Evolutionary conservation across 1,139 yeast genomes (phyloP), one percentile per base, ranked within the genome.

Genomic region (Wickerhamiella pararugosa): DNA sequence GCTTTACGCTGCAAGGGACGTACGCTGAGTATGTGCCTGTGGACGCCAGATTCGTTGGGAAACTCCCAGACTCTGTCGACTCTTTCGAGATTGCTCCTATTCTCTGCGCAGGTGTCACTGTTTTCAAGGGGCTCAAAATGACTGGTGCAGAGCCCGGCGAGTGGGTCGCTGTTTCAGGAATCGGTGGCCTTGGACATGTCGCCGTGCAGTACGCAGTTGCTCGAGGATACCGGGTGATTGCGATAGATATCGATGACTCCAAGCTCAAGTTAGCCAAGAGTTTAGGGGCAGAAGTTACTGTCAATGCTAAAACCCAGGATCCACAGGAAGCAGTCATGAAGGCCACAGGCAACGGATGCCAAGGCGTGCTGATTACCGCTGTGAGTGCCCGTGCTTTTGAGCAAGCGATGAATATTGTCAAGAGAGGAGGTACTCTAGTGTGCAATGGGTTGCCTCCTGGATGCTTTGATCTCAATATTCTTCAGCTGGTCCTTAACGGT

Each of bases 21-120:
- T 81, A 81, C 64, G 87, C 87, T 40, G 86, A 90, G 71, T 79
- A 73, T 60, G 80, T 67, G 57, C 61, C 72, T 53, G 67, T 77
- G 40, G 90, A 92, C 5, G 84, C 79, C 51, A 87, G 79, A 54
- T 79, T 79, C 60, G 71, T 80, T 57, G 78, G 75, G 51, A 15
- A 15, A 15, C 21, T 15, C 21, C 77, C 76, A 57, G 65, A 82
- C 46, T 92, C 87, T 25, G 79, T 75, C 32, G 79, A 81, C 42
- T 46, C 81, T 4, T 71, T 77, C 49, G 94, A 82, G 58, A 95
- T 84, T 36, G 94, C 83, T 34, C 83, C 84, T 7, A 93, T 83
- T 53, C 21, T 15, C 21, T 15, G 21, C 21, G 21, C 21, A 15
- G 21, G 21, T 15, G 21, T 15, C 21, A 15, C 21, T 4, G 21